These are phyloP conservation scores for Daucus carota DNA, from an alignment of 129 eudicot genomes.

Conservation along the genomic window DNA sequence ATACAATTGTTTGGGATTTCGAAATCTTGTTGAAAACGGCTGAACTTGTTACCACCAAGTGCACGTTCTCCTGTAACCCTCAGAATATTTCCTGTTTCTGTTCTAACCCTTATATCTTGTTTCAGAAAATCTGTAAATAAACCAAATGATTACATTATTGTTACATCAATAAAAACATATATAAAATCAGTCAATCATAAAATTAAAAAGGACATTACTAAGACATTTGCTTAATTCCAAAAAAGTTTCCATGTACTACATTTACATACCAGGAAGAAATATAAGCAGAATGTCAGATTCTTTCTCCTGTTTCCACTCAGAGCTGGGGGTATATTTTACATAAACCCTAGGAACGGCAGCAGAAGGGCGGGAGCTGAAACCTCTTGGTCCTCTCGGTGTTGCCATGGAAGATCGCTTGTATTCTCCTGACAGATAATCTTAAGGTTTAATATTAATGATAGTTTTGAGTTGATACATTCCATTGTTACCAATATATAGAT, in stretches of 20 bases:
- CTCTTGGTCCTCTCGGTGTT: conserved; percentile 38
- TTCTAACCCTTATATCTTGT: conserved; percentile 48
- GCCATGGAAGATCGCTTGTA: conserved; percentile 35
- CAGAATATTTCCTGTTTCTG: conserved; percentile 44
- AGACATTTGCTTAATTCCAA: background rate
- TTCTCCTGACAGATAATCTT: background rate
- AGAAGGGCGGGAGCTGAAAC: conserved; percentile 11
- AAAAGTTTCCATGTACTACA: no score
- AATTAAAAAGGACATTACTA: background rate
- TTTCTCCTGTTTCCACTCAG: conserved; percentile 57
- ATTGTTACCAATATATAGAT: background rate
- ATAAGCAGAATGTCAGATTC: conserved; percentile 34
- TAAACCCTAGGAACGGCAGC: conserved; percentile 23
- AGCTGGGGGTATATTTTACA: conserved; percentile 52
- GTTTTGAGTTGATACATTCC: no score
- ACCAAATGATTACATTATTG: background rate
- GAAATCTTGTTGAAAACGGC: conserved; percentile 56
- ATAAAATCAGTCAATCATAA: no score
- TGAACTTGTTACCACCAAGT: conserved; percentile 56
- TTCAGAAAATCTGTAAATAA: conserved; percentile 40
- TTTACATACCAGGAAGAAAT: conserved; percentile 56
- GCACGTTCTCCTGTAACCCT: conserved; percentile 63
- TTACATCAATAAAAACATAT: background rate
- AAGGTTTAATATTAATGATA: background rate
- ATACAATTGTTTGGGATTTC: conserved; percentile 41